Evolutionary conservation across 345 rosid species (phyloP), one percentile per base, ranked within the genome.

Genomic region (Eutrema japonicum): DNA sequence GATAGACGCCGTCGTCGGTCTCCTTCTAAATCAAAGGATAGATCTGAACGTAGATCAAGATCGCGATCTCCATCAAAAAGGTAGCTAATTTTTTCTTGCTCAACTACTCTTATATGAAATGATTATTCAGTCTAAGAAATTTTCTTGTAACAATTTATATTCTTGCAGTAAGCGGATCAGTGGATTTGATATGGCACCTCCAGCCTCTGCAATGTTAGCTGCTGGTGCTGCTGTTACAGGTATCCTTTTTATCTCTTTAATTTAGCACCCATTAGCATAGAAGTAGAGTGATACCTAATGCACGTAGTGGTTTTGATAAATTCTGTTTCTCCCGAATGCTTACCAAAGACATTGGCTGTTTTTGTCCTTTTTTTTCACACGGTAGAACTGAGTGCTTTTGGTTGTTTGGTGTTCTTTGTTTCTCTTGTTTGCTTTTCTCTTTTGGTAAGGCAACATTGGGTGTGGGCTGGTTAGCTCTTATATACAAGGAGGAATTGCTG

Each of bases 151-250:
- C 78, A 70, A 85, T 73, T 3, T 74, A 4, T 76, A 2, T 61
- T 13, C 49, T 79, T 83, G 56, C 88, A 93, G 97, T 80, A 90
- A 87, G 83, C 81, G 96, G 50, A 82, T 83, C 57, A 87, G 97
- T 78, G 96, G 93, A 64, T 89, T 89, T 61, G 97, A 92, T 68
- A 88, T 87, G 96, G 95, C 96, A 33, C 97, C 96, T 82, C 90
- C 93, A 68, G 77, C 88, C 78, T 86, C 95, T 75, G 89, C 95
- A 53, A 80, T 88, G 90, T 61, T 91, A 64, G 80, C 88, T 75
- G 77, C 77, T 49, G 89, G 82, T 59, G 84, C 82, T 9, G 85
- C 88, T 78, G 61, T 61, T 61, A 73, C 89, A 81, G 95, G 94
- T 91, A 83, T 48, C 61, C 38, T 27, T 58, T 7, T 51, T 38